Conservation (phyloP, 176 grass and related monocot genomes). For the Stipa capillata region DNA sequence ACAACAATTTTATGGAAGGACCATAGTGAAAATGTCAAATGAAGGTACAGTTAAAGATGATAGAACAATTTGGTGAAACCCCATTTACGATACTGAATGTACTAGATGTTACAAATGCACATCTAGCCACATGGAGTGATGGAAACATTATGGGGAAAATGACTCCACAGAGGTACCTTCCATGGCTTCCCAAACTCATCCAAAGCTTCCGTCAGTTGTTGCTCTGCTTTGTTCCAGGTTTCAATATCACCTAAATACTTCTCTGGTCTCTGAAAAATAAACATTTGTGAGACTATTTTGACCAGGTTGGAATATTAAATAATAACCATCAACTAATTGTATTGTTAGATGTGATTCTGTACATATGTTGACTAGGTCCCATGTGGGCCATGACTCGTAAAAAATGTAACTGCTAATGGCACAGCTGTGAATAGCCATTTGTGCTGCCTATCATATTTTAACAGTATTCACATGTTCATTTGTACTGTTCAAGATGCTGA, state of each 20-base stretch:
- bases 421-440: not conserved
- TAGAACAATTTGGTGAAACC: not conserved
- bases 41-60: too few species aligned
- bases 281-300: not conserved
- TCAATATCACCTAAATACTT: constrained; percentile 89
- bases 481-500: not conserved
- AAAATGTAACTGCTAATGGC: not conserved
- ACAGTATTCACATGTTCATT: not conserved
- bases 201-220: constrained; percentile 69
- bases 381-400: not conserved
- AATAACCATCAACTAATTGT: not conserved
- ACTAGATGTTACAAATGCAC: constrained; percentile 1
- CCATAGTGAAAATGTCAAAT: not conserved
- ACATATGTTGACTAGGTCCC: not conserved
- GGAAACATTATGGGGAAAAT: not conserved
- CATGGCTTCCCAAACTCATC: constrained; percentile 86
- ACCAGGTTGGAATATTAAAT: not conserved
- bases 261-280: constrained; percentile 20
- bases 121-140: not conserved
- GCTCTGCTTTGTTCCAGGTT: constrained; percentile 91
- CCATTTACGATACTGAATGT: not conserved
- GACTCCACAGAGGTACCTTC: constrained; percentile 36
- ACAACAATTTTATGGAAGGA: not conserved
- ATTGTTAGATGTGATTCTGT: not conserved
- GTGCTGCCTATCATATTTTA: not conserved